phyloP scores from a whole-genome alignment of 441 rosid genomes.

The Adansonia gregorii region DNA sequence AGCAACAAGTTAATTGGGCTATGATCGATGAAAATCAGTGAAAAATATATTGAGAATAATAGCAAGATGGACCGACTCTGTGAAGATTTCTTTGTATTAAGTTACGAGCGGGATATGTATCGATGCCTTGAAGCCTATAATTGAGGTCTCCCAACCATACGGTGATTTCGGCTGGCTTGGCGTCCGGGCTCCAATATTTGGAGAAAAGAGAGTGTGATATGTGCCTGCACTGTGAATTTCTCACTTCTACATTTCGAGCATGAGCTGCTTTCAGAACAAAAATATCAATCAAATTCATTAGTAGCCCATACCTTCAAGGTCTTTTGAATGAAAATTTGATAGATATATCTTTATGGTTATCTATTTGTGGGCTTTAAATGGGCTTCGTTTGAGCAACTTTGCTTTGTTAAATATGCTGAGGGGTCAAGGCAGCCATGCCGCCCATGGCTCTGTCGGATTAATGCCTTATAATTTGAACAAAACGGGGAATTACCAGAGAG shows the following conservation, averaged over 20 bases:
- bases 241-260: conserved; percentile 58
- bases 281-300: not conserved
- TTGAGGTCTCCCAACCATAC: conserved; percentile 80
- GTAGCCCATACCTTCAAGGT: not conserved
- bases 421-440: no score
- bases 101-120: conserved; percentile 52
- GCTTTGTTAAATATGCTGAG: not conserved
- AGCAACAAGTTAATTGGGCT: not conserved
- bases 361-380: not conserved
- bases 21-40: not conserved
- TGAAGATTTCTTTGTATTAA: conserved; percentile 58
- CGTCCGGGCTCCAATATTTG: conserved; percentile 39
- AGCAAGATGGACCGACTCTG: conserved; percentile 33
- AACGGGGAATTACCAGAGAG: conserved; percentile 55
- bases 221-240: conserved; percentile 55
- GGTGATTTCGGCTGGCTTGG: conserved; percentile 48
- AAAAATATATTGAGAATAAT: not conserved
- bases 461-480: not conserved
- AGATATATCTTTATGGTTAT: no score
- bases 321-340: not conserved
- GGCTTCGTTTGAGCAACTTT: not conserved
- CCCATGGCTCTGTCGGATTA: not conserved
- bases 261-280: conserved; percentile 7
- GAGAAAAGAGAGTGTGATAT: conserved; percentile 57
- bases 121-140: conserved; percentile 58